Evolutionary conservation across 768 basidiomycete genomes (phyloP).

Genomic region (Leccinum fibrillosum): DNA sequence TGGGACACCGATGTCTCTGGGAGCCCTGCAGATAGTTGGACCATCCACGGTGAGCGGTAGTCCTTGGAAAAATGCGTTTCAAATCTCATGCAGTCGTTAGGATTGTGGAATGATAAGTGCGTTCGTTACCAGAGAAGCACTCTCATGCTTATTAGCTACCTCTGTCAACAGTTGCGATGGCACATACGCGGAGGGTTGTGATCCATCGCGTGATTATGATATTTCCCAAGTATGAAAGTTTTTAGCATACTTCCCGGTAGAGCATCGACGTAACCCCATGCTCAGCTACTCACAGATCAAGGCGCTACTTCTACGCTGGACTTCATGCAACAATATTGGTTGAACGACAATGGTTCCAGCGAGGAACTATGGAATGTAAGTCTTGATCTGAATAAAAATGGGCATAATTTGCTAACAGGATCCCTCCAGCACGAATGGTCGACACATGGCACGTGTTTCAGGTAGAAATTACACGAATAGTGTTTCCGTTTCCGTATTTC

Average conservation of each 20-base stretch:
- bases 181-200: slow-evolving; percentile 32
- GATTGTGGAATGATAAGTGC: slow-evolving; percentile 66
- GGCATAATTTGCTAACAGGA: not conserved
- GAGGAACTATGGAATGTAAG: slow-evolving; percentile 70
- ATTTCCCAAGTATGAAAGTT: slow-evolving; percentile 36
- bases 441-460: slow-evolving; percentile 58
- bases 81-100: slow-evolving; percentile 29
- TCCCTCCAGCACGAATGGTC: slow-evolving; percentile 63
- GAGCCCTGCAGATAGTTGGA: slow-evolving; percentile 69
- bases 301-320: slow-evolving; percentile 56
- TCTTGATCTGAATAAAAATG: not conserved
- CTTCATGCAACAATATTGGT: slow-evolving; percentile 64
- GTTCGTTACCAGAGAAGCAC: slow-evolving; percentile 13
- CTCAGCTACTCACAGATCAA: slow-evolving; percentile 53
- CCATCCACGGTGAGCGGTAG: slow-evolving; percentile 60
- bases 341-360: slow-evolving; percentile 55
- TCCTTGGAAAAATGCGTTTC: not conserved
- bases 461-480: slow-evolving; percentile 12
- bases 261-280: not conserved
- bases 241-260: not conserved
- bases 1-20: slow-evolving; percentile 67
- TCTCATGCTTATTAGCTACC: not conserved
- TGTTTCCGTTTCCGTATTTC: not conserved
- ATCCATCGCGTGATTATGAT: slow-evolving; percentile 44
- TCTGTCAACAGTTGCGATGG: slow-evolving; percentile 50